These are phyloP conservation scores for Fomitopsis schrenkii DNA, from an alignment of 1,284 basidiomycete genomes.

Conservation along the genomic window DNA sequence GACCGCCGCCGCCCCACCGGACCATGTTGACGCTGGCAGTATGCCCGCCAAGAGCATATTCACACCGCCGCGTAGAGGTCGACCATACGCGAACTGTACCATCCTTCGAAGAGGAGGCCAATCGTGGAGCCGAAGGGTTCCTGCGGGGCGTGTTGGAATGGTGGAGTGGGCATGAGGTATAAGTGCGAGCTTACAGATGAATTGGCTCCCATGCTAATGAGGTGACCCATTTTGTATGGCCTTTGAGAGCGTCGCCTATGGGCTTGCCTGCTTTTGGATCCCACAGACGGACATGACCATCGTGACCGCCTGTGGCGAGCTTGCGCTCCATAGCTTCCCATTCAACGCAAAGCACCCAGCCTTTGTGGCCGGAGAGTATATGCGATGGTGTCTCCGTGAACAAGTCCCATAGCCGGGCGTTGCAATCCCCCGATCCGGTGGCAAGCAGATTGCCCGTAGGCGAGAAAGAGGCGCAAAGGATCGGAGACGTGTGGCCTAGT, in stretches of 20 bases:
- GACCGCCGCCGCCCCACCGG: slow-evolving; percentile 86
- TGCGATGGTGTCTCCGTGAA: slow-evolving; percentile 91
- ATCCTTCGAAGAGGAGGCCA: slow-evolving; percentile 96
- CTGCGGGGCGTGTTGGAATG: slow-evolving; percentile 31
- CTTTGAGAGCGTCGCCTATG: slow-evolving; percentile 81
- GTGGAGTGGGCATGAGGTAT: not conserved
- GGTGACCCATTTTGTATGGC: slow-evolving; percentile 97
- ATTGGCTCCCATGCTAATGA: slow-evolving; percentile 97
- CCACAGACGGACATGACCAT: slow-evolving; percentile 87
- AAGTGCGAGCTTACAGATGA: slow-evolving; percentile 61
- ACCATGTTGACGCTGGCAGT: slow-evolving; percentile 94
- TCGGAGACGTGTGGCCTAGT: slow-evolving; percentile 86
- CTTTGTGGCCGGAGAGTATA: slow-evolving; percentile 84
- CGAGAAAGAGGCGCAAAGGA: slow-evolving; percentile 93
- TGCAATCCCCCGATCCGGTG: slow-evolving; percentile 94
- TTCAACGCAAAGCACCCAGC: slow-evolving; percentile 96
- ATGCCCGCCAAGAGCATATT: slow-evolving; percentile 91
- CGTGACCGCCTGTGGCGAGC: slow-evolving; percentile 88
- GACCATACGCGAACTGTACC: slow-evolving; percentile 95
- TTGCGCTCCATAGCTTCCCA: slow-evolving; percentile 93
- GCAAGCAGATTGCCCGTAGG: slow-evolving; percentile 89
- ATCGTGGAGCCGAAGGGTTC: slow-evolving; percentile 72
- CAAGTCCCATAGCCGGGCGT: slow-evolving; percentile 92
- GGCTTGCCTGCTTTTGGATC: slow-evolving; percentile 86
- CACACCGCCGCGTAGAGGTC: slow-evolving; percentile 63